Base-by-base conservation (phyloP, 495 filamentous ascomycete genomes). In the Annulohypoxylon bovei region DNA sequence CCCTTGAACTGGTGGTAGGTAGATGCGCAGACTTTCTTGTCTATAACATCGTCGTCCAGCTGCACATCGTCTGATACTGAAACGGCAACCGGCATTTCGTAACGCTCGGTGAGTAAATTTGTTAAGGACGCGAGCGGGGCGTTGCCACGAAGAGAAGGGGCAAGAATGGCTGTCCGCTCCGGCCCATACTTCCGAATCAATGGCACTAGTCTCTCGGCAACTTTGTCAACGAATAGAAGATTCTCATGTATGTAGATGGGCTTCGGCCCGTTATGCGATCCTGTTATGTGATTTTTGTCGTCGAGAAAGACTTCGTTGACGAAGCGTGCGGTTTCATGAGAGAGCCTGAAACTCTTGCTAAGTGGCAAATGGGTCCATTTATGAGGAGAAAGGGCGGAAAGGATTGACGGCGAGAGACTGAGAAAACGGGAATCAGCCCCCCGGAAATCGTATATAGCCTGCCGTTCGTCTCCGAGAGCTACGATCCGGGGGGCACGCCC, bases 1-100 rank as follows among this genome's bases (percentile, higher is more conserved):
- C 50, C 50, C n/a, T 54, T 54, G 50, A 54, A 54, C 35, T 54
- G 50, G 25, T 54, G 50, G 8, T 54, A 54, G 3, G 50, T 54
- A 35, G 50, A 54, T 20, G 30, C 50, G 30, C 50, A 54, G n/a
- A 54, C 16, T 20, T 54, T 54, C 4, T 35, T 35, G 30, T 35
- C 18, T 18, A 54, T 54, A 35, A 54, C 16, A 20, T 54, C 28
- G 18, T 35, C 50, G 18, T 54, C 28, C 9, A 54, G 18, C 20
- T 32, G 50, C 8, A 54, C 30, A 2, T 54, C 50, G 7, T 54
- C 50, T 12, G 50, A 54, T 20, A 54, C 30, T 8, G 50, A 54
- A 35, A 54, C 50, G 2, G 50, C 50, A n/a, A 54, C 50, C n/a
- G 50, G 50, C n/a, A 54, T 54, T 30, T 28, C 28, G 18, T 54